phyloP scores from a whole-genome alignment of 176 grass and related monocot genomes.

The Triticum urartu region DNA sequence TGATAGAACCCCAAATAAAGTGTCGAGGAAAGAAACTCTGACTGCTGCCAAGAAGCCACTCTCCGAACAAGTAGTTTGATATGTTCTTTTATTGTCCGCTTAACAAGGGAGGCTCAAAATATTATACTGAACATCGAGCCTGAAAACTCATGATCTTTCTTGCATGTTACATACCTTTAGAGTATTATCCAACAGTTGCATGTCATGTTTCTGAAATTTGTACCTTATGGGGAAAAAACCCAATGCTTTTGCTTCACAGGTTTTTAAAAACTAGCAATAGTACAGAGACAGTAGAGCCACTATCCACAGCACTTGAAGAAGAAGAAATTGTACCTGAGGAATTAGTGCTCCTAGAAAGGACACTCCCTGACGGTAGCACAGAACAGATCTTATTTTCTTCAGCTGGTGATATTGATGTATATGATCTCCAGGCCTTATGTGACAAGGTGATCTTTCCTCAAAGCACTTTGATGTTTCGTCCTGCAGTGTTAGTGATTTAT shows the following conservation, averaged over 20 bases:
- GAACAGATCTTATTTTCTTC: constrained; percentile 96
- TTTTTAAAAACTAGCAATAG: constrained; percentile 69
- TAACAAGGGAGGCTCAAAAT: not conserved
- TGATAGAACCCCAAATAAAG: not conserved
- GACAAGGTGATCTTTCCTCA: constrained; percentile 66
- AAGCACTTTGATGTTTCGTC: constrained; percentile 8
- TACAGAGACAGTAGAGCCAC: constrained; percentile 70
- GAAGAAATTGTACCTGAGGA: constrained; percentile 72
- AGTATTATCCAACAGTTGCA: not conserved
- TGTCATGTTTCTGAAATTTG: not conserved
- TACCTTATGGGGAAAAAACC: not conserved
- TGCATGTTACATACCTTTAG: not conserved
- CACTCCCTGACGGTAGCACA: constrained; percentile 65
- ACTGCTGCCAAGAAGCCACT: not conserved
- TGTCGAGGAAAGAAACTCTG: not conserved
- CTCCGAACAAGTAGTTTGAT: not conserved
- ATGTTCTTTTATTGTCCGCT: not conserved
- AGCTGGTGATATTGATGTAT: constrained; percentile 77
- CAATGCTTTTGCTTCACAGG: constrained; percentile 40
- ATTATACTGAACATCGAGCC: not conserved
- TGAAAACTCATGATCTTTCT: not conserved
- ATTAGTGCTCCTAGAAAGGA: constrained; percentile 72
- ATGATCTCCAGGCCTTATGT: constrained; percentile 83
- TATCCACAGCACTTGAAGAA: constrained; percentile 58
- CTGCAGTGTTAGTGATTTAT: not conserved